These are phyloP conservation scores for Amylocarpus encephaloides DNA, from an alignment of 2,329 filamentous ascomycete genomes.

Conservation along the genomic window DNA sequence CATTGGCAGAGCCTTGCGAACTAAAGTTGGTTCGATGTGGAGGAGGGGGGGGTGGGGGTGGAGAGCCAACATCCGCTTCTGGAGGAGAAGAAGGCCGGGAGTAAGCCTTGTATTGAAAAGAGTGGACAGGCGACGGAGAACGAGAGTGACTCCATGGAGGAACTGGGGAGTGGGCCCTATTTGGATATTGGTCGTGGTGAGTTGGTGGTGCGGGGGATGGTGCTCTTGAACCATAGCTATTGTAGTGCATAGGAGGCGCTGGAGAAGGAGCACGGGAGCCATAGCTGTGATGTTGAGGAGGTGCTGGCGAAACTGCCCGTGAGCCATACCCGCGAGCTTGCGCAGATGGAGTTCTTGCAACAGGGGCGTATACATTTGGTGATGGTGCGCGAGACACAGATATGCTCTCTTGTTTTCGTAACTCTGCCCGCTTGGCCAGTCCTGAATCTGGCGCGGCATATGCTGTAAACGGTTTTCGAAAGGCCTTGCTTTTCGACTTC, in stretches of 20 bases:
- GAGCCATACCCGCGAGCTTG: constrained; percentile 28
- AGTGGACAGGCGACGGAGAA: constrained; percentile 20
- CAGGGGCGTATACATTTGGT: constrained; percentile 19
- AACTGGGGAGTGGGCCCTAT: constrained; percentile 28
- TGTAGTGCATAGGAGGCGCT: constrained; percentile 29
- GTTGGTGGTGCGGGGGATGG: constrained; percentile 29
- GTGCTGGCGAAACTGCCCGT: constrained; percentile 35
- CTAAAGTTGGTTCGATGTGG: constrained; percentile 63
- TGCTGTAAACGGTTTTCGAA: constrained; percentile 61
- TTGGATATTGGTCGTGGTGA: constrained; percentile 32
- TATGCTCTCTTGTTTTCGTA: constrained; percentile 26
- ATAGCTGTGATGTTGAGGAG: constrained; percentile 25
- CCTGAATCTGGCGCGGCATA: constrained; percentile 61
- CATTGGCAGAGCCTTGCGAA: constrained; percentile 26
- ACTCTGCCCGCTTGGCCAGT: constrained; percentile 44
- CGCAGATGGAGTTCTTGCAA: constrained; percentile 25
- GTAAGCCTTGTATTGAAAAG: constrained; percentile 27
- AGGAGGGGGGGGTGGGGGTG: constrained; percentile 68
- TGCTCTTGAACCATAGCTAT: constrained; percentile 29
- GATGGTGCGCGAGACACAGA: constrained; percentile 22
- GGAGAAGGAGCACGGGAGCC: constrained; percentile 39
- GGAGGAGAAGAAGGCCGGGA: constrained; percentile 36
- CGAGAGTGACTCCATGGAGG: constrained; percentile 30
- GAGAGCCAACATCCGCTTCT: constrained; percentile 31
- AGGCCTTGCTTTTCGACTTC: constrained; percentile 47